Evolutionary conservation across 805 yeast species (phyloP), one percentile per base, ranked within the genome.

Genomic region (Debaryomyces prosopidis): DNA sequence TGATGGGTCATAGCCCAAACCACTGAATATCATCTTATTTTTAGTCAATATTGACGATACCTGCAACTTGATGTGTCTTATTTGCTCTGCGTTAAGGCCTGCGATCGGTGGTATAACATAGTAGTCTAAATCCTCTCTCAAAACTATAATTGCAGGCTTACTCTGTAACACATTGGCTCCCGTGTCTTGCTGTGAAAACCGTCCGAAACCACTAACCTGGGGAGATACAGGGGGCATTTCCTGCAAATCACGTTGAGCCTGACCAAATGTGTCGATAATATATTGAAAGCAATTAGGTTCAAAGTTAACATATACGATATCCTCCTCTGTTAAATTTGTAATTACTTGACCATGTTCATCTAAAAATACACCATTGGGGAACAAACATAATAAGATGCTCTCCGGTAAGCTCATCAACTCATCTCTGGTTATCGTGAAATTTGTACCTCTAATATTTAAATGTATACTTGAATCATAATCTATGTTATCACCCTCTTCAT

Each of bases 371-470:
- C 97, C 96, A 53, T 87, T 89, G 12, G 97, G 96, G 59, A 89
- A 88, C 17, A 94, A 69, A 56, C 97, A 88, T 44, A 91, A 77
- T 46, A 94, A 70, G 18, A 94, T 81, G 48, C 91, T 83, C 62
- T 94, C 99, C 0, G 99, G 99, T 27, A 94, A 71, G 42, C 89
- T 82, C 89, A 91, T 85, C 53, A 94, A 76, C 62, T 89, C 96
- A 55, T 89, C 96, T 50, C 97, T 76, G 4, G 95, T 83, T 39
- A 94, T 84, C 40, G 82, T 80, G 64, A 91, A 89, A 50, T 75
- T 69, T 14, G 67, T 68, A 15, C 95, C 96, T 40, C 96, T 79
- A 43, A 92, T 77, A 58, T 88, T 84, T 67, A 92, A 74, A 58
- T 81, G 84, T 44, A 92, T 87, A 49, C 82, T 77, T 5, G 91